Conservation (phyloP, 768 basidiomycete genomes). For the Tylopilus rubrobrunneus region DNA sequence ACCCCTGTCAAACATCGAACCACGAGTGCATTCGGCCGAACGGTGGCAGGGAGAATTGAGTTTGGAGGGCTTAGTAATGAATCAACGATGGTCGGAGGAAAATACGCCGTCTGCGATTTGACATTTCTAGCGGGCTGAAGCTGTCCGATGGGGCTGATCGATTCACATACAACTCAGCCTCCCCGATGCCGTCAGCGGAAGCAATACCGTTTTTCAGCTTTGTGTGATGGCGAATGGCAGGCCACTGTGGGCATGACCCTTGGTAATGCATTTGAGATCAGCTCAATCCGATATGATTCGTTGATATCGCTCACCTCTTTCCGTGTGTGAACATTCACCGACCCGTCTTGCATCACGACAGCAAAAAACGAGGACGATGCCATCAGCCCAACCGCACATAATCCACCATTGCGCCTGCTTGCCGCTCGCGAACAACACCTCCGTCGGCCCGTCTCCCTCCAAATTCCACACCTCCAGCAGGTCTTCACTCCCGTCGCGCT, state of each 20-base stretch:
- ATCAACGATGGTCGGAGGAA: constrained; percentile 60
- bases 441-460: constrained; percentile 59
- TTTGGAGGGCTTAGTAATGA: constrained; percentile 58
- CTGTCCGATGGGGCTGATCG: not conserved
- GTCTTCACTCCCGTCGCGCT: constrained; percentile 61
- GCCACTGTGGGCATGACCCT: constrained; percentile 81
- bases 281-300: not conserved
- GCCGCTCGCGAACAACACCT: constrained; percentile 60
- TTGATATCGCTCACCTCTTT: constrained; percentile 53
- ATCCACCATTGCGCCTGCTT: constrained; percentile 79
- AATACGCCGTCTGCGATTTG: constrained; percentile 59
- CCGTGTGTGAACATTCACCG: constrained; percentile 86
- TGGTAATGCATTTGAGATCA: not conserved
- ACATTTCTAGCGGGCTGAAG: constrained; percentile 55
- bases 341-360: constrained; percentile 74
- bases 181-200: constrained; percentile 71
- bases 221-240: constrained; percentile 67
- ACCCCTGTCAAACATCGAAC: constrained; percentile 74
- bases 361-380: constrained; percentile 69
- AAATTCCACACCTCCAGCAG: constrained; percentile 77
- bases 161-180: constrained; percentile 73
- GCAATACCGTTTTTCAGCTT: constrained; percentile 56
- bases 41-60: constrained; percentile 55
- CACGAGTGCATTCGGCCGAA: constrained; percentile 75
- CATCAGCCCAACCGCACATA: constrained; percentile 62